Evolutionary conservation across 352 stramenopile genomes (phyloP), one percentile per base, ranked within the genome.

Genomic region (Phytophthora brassicae): DNA sequence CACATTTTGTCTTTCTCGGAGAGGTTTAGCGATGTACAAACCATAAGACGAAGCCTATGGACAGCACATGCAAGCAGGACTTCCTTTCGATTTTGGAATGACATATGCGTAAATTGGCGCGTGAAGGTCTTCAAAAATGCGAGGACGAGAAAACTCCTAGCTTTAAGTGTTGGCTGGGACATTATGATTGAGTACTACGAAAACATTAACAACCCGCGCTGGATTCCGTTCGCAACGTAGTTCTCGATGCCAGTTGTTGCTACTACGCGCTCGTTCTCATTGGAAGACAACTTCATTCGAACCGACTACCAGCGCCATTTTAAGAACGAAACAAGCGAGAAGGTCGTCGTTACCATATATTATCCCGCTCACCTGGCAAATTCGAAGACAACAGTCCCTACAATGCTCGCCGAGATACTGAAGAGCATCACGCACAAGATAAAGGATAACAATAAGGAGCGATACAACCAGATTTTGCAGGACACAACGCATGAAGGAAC

Each of bases 391-490:
- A 77, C 51, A 47, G 80, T 48, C 75, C 72, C 19, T 97, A 97
- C 75, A 99, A 99, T 99, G 45, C 86, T 99, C 20, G 97, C 98
- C n/a, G 97, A 99, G 80, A 99, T 99, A 53, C 97, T 97, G 5
- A 98, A 98, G 76, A 94, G 92, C 58, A 91, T 96, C 47, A 97
- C 95, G 19, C 94, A 97, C 47, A 99, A 99, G 81, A 99, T 99
- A 95, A 97, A 99, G 73, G 92, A 99, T 24, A 96, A 96, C 75
- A 99, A 99, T 60, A 83, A 92, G 23, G 51, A 90, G 14, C 66
- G 68, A 13, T 88, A 93, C 75, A 99, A 99, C 74, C 92, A 94
- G 6, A 99, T 99, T 75, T 97, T 95, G 77, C 97, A 99, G 74
- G 98, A 99, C 80, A 94, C 88, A 51, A 99, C 98, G 48, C 98